Percentiles rank a stretch among this genome's conserved stretches.
phyloP scores from a whole-genome alignment of 306 rosid species.

The Glycine latifolia region DNA sequence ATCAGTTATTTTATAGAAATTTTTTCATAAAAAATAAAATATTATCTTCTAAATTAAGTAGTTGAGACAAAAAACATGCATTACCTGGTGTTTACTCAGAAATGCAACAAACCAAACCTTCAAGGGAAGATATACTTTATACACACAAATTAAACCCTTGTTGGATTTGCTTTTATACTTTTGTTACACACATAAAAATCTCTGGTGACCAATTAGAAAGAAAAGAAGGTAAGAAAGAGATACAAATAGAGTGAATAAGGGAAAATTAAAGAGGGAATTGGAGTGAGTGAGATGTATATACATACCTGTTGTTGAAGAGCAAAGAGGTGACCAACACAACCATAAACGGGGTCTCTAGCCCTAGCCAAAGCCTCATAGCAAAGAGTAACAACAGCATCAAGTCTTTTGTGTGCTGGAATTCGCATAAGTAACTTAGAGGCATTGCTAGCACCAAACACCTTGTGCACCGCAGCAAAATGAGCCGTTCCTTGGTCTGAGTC shows the following conservation, averaged over 20 bases:
- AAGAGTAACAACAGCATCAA: constrained; percentile 82
- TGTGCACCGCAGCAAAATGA: constrained; percentile 93
- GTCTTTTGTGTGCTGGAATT: constrained; percentile 69
- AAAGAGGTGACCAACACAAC: constrained; percentile 83
- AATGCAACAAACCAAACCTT: constrained; percentile 4
- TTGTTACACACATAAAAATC: neutral
- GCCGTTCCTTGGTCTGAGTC: constrained; percentile 84
- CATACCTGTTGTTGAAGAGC: constrained; percentile 90
- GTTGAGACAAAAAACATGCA: neutral
- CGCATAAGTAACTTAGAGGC: constrained; percentile 82
- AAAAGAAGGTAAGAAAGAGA: neutral
- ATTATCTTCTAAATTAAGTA: neutral
- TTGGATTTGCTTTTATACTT: neutral
- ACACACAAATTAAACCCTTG: neutral
- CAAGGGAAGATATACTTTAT: neutral
- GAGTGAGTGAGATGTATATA: neutral
- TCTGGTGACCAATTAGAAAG: neutral
- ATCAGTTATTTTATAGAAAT: neutral
- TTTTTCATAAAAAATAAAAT: neutral
- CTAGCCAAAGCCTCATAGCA: constrained; percentile 87
- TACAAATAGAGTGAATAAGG: neutral
- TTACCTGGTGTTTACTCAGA: neutral
- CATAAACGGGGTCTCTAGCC: constrained; percentile 88
- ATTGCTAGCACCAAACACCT: constrained; percentile 97
- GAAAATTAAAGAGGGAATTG: neutral